Base-by-base conservation (phyloP, 768 basidiomycete genomes). In the Boletus coccyginus region DNA sequence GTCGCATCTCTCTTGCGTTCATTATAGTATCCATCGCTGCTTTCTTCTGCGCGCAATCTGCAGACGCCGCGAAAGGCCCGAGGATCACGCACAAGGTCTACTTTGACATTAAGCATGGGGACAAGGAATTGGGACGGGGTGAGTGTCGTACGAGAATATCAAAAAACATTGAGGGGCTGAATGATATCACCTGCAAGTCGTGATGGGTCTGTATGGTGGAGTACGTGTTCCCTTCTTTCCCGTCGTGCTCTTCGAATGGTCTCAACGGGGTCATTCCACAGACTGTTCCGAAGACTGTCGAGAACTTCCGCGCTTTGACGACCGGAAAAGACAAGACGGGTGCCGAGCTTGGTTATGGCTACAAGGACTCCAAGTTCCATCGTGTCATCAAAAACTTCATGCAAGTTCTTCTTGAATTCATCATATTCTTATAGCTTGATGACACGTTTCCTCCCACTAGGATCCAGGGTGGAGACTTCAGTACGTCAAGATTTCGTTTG, bases 401-500 rank as follows among this genome's bases (percentile, higher is more conserved):
- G 94, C 87, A 52, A 64, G 82, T 65, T 33, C 14, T 45, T 36
- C 41, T 40, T 36, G 43, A 19, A 27, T 49, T 7, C 27, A 6
- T 45, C 49, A 7, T 9, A 7, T 36, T 12, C 39, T 27, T 16
- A 6, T 35, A 5, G 13, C 8, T 35, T 29, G 31, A 12, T 61
- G 10, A 56, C 42, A 56, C 10, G 10, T 27, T 48, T 40, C 33
- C 56, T 62, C 9, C n/a, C 19, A 29, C 36, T 58, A 92, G 91
- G 92, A 94, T 96, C 64, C 95, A 98, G 77, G 95, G 95, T 66
- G 96, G 96, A 75, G 96, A 98, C 77, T 99, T 98, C 75, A 97
- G 92, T 90, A 72, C 65, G 90, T 82, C 21, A 16, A 55, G 12
- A 19, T 35, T 57, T 50, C 11, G 40, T 40, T 35, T 48, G 57